Evolutionary conservation across 1,139 yeast species (phyloP).

Genomic region (Saccharomycopsis crataegensis): DNA sequence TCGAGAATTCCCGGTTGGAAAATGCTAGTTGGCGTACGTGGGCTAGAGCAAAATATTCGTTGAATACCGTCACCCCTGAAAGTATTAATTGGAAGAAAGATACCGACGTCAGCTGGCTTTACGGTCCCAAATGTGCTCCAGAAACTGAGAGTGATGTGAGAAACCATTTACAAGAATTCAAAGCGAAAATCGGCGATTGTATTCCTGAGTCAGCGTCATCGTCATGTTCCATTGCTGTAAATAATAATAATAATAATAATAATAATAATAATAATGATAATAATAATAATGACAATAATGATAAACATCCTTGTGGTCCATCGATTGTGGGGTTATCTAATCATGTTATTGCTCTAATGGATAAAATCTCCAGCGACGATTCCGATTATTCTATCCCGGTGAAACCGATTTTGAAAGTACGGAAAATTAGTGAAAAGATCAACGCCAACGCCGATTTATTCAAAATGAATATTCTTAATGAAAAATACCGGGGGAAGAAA

Average conservation of each 20-base stretch:
- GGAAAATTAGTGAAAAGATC: slow-evolving; percentile 72
- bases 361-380: slow-evolving; percentile 21
- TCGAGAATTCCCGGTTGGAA: slow-evolving; percentile 73
- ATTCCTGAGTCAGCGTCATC: neutral
- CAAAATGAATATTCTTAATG: slow-evolving; percentile 25
- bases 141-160: slow-evolving; percentile 19
- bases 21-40: slow-evolving; percentile 85
- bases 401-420: slow-evolving; percentile 76
- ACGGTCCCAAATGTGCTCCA: slow-evolving; percentile 42
- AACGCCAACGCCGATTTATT: slow-evolving; percentile 32
- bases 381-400: slow-evolving; percentile 35
- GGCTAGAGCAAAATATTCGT: slow-evolving; percentile 66
- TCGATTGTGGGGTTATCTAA: slow-evolving; percentile 27
- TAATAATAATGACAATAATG: too few species aligned
- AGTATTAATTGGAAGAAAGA: slow-evolving; percentile 75
- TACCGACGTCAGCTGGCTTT: slow-evolving; percentile 75
- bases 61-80: slow-evolving; percentile 66
- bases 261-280: neutral
- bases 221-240: too few species aligned
- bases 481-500: slow-evolving; percentile 15
- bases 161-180: slow-evolving; percentile 21
- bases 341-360: slow-evolving; percentile 21
- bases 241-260: slow-evolving; percentile 20
- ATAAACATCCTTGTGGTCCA: slow-evolving; percentile 20
- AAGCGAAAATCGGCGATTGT: slow-evolving; percentile 3